Percentiles rank a stretch among this genome's conserved stretches.
Evolutionary conservation across 2,329 filamentous ascomycete species (phyloP).

Genomic region (Didymella exigua): DNA sequence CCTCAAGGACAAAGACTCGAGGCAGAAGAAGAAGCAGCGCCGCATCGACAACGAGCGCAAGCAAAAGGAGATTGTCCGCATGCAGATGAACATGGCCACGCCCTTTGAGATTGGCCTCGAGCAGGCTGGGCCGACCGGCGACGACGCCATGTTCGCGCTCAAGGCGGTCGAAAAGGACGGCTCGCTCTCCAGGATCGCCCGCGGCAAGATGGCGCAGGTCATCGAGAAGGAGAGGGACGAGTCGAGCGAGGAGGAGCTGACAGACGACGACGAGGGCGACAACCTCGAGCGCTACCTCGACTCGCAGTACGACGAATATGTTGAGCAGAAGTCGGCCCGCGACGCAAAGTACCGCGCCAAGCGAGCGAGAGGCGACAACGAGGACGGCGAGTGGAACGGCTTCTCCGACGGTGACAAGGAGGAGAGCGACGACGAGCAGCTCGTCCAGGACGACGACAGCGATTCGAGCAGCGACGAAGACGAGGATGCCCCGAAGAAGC

Average conservation of each 20-base stretch:
- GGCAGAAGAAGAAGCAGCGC: constrained; percentile 81
- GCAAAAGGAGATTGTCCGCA: constrained; percentile 89
- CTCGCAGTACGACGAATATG: constrained; percentile 83
- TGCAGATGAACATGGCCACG: constrained; percentile 97
- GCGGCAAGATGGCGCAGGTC: constrained; percentile 77
- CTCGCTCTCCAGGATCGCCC: constrained; percentile 70
- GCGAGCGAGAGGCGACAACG: constrained; percentile 80
- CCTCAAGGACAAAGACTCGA: constrained; percentile 77
- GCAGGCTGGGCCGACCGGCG: constrained; percentile 76
- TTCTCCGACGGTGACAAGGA: constrained; percentile 70
- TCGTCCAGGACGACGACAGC: constrained; percentile 65
- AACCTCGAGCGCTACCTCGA: constrained; percentile 84
- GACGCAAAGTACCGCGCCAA: constrained; percentile 93
- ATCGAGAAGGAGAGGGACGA: constrained; percentile 60
- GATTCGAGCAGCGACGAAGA: constrained; percentile 67
- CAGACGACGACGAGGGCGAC: constrained; percentile 84
- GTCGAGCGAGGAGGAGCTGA: constrained; percentile 57
- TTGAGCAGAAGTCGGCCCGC: constrained; percentile 74
- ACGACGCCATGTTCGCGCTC: constrained; percentile 84
- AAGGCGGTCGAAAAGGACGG: constrained; percentile 80
- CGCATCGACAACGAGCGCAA: constrained; percentile 91
- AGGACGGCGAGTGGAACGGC: constrained; percentile 80
- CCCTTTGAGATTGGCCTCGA: constrained; percentile 96
- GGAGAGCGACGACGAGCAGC: constrained; percentile 62
- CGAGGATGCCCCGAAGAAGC: constrained; percentile 53